Base-by-base conservation (phyloP, 768 basidiomycete species). In the Podaxis sp. region DNA sequence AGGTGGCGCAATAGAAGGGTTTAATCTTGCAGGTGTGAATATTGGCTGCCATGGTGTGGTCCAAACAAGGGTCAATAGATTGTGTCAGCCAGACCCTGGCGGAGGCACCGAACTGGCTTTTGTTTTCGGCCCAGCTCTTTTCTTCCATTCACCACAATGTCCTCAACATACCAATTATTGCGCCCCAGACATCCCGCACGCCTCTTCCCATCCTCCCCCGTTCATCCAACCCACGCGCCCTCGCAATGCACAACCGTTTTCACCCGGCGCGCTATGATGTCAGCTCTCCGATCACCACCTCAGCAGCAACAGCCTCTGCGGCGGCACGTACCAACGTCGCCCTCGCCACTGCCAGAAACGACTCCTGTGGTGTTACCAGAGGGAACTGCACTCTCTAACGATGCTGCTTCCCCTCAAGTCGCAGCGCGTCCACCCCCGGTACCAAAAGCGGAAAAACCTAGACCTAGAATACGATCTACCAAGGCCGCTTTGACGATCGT, bases 401-500 rank as follows among this genome's bases (percentile, higher is more conserved):
- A 89, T 66, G 82, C 86, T 2, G 77, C 85, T 6, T 84, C 89
- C 10, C 89, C 90, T 0, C 89, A 91, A 69, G 80, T 81, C 35
- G 88, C 82, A 4, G 89, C 88, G 4, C 83, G 84, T 1, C 89
- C 90, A 2, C 90, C 90, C 4, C 84, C 87, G 35, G 73, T 76
- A 9, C 91, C 91, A 16, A 88, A 82, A 68, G 76, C 76, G 6
- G 83, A 85, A 63, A 85, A 86, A 48, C 79, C 83, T 1, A 75
- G 88, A 66, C 90, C 89, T 2, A 82, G 76, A 61, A 78, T 92
- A 62, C 80, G 85, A 55, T 77, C 92, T 0, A 81, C 83, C 57
- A 93, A 92, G 71, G 91, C 91, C 3, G 90, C 91, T 2, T 74
- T 95, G 51, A 77, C 84, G 7, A 83, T 95, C 57, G 92, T 93